Evolutionary conservation across 352 stramenopile genomes (phyloP), one percentile per base, ranked within the genome.

Genomic region (Phytophthora pini): DNA sequence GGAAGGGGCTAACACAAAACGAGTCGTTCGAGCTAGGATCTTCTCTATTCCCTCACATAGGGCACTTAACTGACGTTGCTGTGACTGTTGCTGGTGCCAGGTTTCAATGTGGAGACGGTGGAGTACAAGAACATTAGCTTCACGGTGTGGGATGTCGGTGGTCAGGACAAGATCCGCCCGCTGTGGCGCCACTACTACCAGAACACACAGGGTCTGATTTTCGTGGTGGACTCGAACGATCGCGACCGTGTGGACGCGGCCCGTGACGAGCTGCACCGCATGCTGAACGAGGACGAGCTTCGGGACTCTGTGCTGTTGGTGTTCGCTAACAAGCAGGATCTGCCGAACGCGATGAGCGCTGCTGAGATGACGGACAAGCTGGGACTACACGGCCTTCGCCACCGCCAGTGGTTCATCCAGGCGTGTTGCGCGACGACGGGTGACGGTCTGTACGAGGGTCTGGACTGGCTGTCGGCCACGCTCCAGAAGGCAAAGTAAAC

Each of bases 71-170:
- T 55, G 24, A 64, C 26, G 46, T 39, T 27, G n/a, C 15, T 46
- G 2, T 56, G 3, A 20, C 2, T 43, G 3, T 32, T 46, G 66
- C 53, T 57, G 27, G 46, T 31, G 56, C 44, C 54, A 96, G 79
- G 88, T 29, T 99, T 99, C 87, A 99, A 99, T 79, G 97, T 99
- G 44, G 98, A 99, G 85, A 99, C 96, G 62, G 97, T 99, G 52
- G 96, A 99, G 83, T 99, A 99, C 92, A 99, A 99, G 87, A 99
- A 99, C 88, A 99, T 99, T 88, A 98, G 89, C 75, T 99, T 99
- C 89, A 99, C 96, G 65, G 95, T 99, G 57, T 99, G 97, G 97
- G 98, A 99, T 84, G 96, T 99, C 48, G 97, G 98, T 85, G 98
- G 98, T 84, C 98, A 99, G 84, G 94, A 98, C 82, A 98, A 98